Percentiles rank a stretch among this genome's conserved stretches.
These are phyloP conservation scores for Solanum chacoense DNA, from an alignment of 305 asterid genomes.

Conservation along the genomic window DNA sequence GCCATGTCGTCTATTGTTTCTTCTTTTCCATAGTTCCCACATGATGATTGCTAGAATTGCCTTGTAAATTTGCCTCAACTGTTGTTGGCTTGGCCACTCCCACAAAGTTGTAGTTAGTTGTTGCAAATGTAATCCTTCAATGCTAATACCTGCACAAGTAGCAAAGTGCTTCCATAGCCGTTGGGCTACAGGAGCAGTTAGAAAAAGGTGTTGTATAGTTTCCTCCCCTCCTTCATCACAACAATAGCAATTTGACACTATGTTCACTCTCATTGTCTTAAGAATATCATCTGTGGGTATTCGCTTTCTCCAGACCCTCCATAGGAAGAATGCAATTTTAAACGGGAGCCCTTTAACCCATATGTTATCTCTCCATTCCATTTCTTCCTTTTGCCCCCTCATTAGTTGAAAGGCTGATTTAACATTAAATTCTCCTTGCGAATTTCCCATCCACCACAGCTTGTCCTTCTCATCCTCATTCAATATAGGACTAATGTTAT, in stretches of 20 bases:
- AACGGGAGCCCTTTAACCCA: neutral
- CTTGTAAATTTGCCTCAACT: neutral
- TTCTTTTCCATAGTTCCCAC: too few relatives aligned
- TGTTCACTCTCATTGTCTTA: neutral
- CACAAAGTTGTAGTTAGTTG: neutral
- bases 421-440: neutral
- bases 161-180: neutral
- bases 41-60: neutral
- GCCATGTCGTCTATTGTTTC: too few relatives aligned
- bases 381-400: neutral
- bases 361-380: neutral
- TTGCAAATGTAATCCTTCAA: neutral
- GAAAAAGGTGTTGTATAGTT: too few relatives aligned
- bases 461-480: too few relatives aligned
- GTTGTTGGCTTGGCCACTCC: neutral
- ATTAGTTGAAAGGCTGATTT: neutral
- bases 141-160: neutral
- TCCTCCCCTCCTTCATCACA: neutral
- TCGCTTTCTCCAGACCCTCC: neutral
- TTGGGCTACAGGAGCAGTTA: neutral
- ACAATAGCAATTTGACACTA: neutral
- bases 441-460: neutral
- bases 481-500: neutral
- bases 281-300: neutral
- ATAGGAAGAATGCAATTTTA: neutral